Conservation (phyloP, 1,284 basidiomycete genomes). For the Ustilago nuda region DNA sequence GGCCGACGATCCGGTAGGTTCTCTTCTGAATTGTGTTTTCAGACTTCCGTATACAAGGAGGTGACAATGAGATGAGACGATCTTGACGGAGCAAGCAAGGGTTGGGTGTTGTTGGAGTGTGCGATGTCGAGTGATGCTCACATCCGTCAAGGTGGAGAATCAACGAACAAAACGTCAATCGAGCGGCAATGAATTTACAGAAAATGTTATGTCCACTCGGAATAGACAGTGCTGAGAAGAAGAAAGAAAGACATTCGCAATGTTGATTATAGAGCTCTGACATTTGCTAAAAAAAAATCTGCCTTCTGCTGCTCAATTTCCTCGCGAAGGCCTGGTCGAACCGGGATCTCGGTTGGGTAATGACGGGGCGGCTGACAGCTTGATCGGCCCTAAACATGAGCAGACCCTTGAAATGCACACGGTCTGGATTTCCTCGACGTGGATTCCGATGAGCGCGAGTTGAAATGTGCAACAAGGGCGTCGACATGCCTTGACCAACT, state of each 20-base stretch:
- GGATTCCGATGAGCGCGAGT: conserved; percentile 3
- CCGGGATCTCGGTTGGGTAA: too few species aligned
- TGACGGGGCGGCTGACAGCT: background rate
- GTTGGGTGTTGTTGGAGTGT: background rate
- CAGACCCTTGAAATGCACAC: background rate
- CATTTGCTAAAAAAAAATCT: background rate
- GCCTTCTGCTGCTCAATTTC: too few species aligned
- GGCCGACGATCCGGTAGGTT: background rate
- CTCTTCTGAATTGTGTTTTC: background rate
- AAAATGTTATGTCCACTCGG: background rate
- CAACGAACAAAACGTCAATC: conserved; percentile 14
- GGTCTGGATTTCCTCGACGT: background rate
- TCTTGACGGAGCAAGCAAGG: background rate
- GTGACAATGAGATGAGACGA: background rate
- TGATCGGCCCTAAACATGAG: background rate
- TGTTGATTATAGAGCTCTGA: background rate
- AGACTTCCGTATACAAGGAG: background rate
- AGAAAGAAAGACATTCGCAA: too few species aligned
- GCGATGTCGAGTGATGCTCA: conserved; percentile 6
- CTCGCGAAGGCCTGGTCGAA: too few species aligned
- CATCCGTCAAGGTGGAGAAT: conserved; percentile 16
- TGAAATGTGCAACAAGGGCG: background rate
- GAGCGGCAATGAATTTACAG: background rate
- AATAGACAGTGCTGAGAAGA: too few species aligned
- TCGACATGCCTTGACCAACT: too few species aligned